Conservation (phyloP, 306 rosid genomes). For the Lathyrus aphaca region DNA sequence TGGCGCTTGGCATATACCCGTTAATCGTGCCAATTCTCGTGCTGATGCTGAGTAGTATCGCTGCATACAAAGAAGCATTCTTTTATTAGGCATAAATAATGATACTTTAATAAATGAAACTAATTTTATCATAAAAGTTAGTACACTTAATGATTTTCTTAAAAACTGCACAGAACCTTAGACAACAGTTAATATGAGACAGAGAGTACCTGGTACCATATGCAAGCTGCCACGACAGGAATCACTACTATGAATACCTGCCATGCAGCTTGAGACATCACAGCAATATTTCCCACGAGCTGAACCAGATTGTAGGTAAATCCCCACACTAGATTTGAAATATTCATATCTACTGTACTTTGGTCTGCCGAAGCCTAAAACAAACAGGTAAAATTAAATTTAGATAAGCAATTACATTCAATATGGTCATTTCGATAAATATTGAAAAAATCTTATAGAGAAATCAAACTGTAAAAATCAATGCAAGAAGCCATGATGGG, state of each 20-base stretch:
- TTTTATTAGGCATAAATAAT: neutral
- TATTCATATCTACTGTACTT: conserved; percentile 37
- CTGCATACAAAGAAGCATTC: conserved; percentile 41
- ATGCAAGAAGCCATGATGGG: conserved; percentile 13
- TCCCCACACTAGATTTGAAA: conserved; percentile 30
- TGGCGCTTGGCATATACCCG: conserved; percentile 88
- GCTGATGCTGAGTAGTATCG: conserved; percentile 75
- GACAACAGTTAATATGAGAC: neutral
- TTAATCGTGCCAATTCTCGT: conserved; percentile 70
- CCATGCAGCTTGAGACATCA: conserved; percentile 52
- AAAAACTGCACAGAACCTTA: neutral
- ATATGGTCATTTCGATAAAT: neutral
- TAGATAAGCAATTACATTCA: neutral
- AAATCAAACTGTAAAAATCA: neutral
- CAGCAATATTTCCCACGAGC: conserved; percentile 42
- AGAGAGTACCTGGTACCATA: conserved; percentile 49
- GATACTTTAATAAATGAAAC: neutral
- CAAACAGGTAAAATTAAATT: conserved; percentile 12
- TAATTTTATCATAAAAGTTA: neutral
- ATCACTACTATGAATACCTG: conserved; percentile 44
- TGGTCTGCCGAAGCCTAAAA: conserved; percentile 54
- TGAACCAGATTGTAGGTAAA: conserved; percentile 17
- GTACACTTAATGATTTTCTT: neutral
- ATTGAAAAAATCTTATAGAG: neutral
- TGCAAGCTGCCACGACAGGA: conserved; percentile 50